Conservation (phyloP, 306 rosid species). For the Dryas alaskensis region DNA sequence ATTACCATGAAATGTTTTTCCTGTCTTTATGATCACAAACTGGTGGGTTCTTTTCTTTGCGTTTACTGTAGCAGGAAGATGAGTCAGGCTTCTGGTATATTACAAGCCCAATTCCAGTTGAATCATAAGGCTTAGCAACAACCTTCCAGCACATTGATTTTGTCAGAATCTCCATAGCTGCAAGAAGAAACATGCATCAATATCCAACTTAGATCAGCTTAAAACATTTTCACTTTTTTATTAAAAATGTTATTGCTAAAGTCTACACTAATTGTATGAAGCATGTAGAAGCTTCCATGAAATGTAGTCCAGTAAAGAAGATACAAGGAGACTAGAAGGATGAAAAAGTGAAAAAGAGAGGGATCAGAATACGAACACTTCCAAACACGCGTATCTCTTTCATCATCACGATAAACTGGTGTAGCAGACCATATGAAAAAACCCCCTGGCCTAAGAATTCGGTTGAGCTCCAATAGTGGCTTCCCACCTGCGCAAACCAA, state of each 20-base stretch:
- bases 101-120: slow-evolving; percentile 84
- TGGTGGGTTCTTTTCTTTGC: slow-evolving; percentile 53
- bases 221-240: slow-evolving; percentile 15
- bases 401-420: slow-evolving; percentile 74
- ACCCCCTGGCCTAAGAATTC: slow-evolving; percentile 95
- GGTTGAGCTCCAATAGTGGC: slow-evolving; percentile 82
- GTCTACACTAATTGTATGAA: not conserved
- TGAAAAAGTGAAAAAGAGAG: slow-evolving; percentile 6
- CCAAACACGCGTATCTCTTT: slow-evolving; percentile 74
- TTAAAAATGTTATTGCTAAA: not conserved
- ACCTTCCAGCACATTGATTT: slow-evolving; percentile 82
- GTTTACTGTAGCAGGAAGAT: slow-evolving; percentile 58
- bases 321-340: not conserved
- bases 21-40: slow-evolving; percentile 53
- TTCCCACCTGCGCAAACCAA: slow-evolving; percentile 63
- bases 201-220: slow-evolving; percentile 20
- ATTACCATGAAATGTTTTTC: slow-evolving; percentile 79
- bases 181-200: slow-evolving; percentile 32
- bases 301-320: not conserved
- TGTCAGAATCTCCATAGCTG: slow-evolving; percentile 74
- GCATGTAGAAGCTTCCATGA: not conserved
- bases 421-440: slow-evolving; percentile 97
- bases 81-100: slow-evolving; percentile 88
- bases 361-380: slow-evolving; percentile 51
- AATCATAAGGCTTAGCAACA: slow-evolving; percentile 61